Conservation (phyloP, 208 protist genomes). For the Strigomonas culicis region DNA sequence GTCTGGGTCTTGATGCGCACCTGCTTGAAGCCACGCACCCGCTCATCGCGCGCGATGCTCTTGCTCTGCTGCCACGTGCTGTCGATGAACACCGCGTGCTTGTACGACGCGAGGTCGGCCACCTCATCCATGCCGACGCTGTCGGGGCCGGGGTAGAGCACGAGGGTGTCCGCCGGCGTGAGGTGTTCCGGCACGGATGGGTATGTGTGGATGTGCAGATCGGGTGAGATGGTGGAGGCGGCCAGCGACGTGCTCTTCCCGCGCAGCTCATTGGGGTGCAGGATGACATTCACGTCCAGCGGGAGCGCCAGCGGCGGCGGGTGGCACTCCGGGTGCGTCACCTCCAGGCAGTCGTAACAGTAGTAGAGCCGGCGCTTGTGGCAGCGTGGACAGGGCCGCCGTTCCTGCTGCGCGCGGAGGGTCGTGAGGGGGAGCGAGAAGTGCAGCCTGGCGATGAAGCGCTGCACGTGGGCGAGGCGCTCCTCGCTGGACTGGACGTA, state of each 20-base stretch:
- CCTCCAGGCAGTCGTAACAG: conserved; percentile 88
- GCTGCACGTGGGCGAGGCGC: conserved; percentile 41
- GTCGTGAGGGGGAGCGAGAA: conserved; percentile 67
- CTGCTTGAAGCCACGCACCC: conserved; percentile 70
- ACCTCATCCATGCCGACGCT: conserved; percentile 71
- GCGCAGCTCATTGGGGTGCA: conserved; percentile 86
- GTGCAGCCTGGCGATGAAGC: conserved; percentile 63
- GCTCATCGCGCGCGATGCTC: conserved; percentile 72
- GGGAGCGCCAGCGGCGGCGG: conserved; percentile 70
- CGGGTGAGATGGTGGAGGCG: conserved; percentile 85
- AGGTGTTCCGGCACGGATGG: conserved; percentile 59
- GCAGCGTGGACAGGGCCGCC: conserved; percentile 68
- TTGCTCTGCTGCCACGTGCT: conserved; percentile 94
- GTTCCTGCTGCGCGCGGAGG: conserved; percentile 56
- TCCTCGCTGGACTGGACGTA: conserved; percentile 66
- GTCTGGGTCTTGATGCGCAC: conserved; percentile 77
- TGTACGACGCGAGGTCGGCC: conserved; percentile 61
- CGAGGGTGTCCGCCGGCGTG: conserved; percentile 59
- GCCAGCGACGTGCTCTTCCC: conserved; percentile 93
- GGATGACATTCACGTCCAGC: conserved; percentile 82
- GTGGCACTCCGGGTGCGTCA: conserved; percentile 79
- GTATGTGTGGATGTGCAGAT: conserved; percentile 78
- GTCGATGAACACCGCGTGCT: conserved; percentile 93
- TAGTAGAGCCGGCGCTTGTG: conserved; percentile 77
- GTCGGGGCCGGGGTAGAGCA: conserved; percentile 83